Evolutionary conservation across 441 rosid species (phyloP).

Genomic region (Omphalea diandra): DNA sequence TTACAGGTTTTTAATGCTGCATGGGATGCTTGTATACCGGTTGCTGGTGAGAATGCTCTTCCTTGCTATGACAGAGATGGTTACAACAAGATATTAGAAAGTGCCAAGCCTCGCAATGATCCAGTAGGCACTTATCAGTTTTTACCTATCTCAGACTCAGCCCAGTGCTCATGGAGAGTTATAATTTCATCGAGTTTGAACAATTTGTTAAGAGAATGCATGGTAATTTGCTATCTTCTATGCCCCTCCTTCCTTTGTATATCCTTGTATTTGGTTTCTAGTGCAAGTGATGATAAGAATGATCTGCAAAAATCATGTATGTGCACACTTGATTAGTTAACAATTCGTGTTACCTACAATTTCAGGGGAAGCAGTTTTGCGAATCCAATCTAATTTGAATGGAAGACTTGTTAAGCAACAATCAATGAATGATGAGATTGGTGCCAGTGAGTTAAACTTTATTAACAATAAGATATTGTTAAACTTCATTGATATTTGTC

Average conservation of each 20-base stretch:
- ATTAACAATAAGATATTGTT: not conserved
- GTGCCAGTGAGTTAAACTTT: not conserved
- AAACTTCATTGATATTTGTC: not conserved
- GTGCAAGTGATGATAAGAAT: not conserved
- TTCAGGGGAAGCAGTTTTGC: conserved; percentile 54
- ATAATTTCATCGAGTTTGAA: conserved; percentile 66
- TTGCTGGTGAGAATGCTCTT: conserved; percentile 75
- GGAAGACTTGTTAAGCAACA: not conserved
- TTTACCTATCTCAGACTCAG: conserved; percentile 85
- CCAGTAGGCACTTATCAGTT: conserved; percentile 72
- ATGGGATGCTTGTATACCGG: conserved; percentile 69
- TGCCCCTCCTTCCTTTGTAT: not conserved
- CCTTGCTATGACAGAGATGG: conserved; percentile 76
- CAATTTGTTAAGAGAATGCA: conserved; percentile 83
- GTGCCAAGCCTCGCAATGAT: conserved; percentile 66
- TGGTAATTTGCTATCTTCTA: conserved; percentile 55
- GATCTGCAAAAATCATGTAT: no score
- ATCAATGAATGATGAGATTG: not conserved
- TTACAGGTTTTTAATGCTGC: conserved; percentile 89
- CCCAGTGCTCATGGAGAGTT: conserved; percentile 68
- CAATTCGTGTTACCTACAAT: conserved; percentile 18
- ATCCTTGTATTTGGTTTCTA: not conserved
- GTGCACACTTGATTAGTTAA: no score
- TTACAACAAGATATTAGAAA: conserved; percentile 74
- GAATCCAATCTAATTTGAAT: conserved; percentile 33